These are phyloP conservation scores for Ettlia oleoabundans DNA, from an alignment of 139 green algal genomes.

Conservation along the genomic window DNA sequence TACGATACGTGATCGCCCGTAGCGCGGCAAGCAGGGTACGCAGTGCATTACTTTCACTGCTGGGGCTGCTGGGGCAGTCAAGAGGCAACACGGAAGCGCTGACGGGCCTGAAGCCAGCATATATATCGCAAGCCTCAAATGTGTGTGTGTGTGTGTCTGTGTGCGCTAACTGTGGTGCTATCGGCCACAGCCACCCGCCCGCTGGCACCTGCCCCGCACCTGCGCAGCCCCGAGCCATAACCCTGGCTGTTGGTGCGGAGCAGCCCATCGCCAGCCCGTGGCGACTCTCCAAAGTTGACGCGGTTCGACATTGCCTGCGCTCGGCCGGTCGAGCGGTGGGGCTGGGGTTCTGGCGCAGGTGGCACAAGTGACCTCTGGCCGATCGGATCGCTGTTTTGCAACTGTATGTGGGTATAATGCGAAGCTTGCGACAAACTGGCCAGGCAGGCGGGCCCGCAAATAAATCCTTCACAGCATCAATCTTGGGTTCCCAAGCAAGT, in stretches of 20 bases:
- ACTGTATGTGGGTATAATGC: no score
- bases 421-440: no score
- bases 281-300: not conserved
- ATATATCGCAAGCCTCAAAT: not conserved
- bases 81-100: not conserved
- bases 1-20: no score
- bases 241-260: conserved; percentile 10
- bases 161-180: not conserved
- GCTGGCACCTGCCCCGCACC: conserved; percentile 7
- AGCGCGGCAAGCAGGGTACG: no score
- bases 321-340: not conserved
- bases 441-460: no score
- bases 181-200: not conserved
- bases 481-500: no score
- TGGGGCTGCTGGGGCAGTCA: not conserved
- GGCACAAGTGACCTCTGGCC: no score
- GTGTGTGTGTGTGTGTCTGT: not conserved
- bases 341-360: no score
- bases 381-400: no score
- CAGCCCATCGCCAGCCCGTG: not conserved
- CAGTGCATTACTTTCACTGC: no score
- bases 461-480: no score
- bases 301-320: not conserved
- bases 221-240: conserved; percentile 22
- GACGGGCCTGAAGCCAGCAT: not conserved